phyloP scores from a whole-genome alignment of 345 rosid genomes.

The Acer yangbiense region DNA sequence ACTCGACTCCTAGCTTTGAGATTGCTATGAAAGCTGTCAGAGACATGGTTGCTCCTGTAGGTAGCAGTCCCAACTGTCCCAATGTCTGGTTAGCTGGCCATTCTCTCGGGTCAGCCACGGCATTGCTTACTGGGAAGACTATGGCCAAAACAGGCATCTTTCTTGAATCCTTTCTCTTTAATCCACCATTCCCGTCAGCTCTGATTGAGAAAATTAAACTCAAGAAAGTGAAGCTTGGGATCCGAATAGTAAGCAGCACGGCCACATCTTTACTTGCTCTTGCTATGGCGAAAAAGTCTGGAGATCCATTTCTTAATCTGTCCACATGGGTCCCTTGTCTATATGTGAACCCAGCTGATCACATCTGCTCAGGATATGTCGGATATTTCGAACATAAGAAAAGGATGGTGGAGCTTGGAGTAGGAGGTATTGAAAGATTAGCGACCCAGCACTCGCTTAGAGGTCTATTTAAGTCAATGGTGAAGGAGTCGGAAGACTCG shows the following conservation, averaged over 20 bases:
- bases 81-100: slow-evolving; percentile 94
- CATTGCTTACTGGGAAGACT: slow-evolving; percentile 73
- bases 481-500: slow-evolving; percentile 55
- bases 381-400: slow-evolving; percentile 89
- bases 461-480: slow-evolving; percentile 60
- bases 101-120: slow-evolving; percentile 89
- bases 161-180: slow-evolving; percentile 69
- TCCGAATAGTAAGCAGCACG: slow-evolving; percentile 68
- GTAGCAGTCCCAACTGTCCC: slow-evolving; percentile 29
- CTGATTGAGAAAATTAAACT: slow-evolving; percentile 71
- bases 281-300: slow-evolving; percentile 45
- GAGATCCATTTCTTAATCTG: slow-evolving; percentile 52
- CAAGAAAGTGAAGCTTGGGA: slow-evolving; percentile 59
- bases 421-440: slow-evolving; percentile 62
- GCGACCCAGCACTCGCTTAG: slow-evolving; percentile 74
- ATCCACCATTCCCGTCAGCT: slow-evolving; percentile 77
- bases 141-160: slow-evolving; percentile 59
- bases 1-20: slow-evolving; percentile 69
- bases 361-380: slow-evolving; percentile 71
- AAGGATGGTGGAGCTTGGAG: slow-evolving; percentile 83
- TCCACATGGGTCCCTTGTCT: slow-evolving; percentile 68
- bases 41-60: slow-evolving; percentile 63
- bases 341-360: slow-evolving; percentile 65
- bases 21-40: slow-evolving; percentile 74
- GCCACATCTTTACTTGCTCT: slow-evolving; percentile 81